Evolutionary conservation across 192 early-diverging fungal genomes (phyloP).

Genomic region (Podila verticillata): DNA sequence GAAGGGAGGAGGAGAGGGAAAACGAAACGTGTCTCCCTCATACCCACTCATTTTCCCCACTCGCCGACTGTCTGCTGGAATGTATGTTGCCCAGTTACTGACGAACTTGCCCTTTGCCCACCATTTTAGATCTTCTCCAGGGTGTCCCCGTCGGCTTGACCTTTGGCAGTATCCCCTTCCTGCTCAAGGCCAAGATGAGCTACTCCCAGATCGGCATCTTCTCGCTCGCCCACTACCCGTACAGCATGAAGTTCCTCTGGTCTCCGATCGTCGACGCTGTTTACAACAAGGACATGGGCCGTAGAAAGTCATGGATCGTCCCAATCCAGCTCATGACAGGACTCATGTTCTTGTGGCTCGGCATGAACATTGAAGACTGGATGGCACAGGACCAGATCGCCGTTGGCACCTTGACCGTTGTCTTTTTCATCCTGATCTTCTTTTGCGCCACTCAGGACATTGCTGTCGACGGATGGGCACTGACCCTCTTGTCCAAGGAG

Average conservation of each 20-base stretch:
- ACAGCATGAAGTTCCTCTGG: conserved; percentile 98
- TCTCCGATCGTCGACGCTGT: conserved; percentile 96
- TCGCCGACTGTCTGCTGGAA: neutral
- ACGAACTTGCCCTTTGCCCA: neutral
- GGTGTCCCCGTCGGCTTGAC: conserved; percentile 94
- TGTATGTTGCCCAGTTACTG: neutral
- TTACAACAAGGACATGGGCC: conserved; percentile 83
- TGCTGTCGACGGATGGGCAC: conserved; percentile 89
- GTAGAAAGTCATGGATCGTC: conserved; percentile 98
- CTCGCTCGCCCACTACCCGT: conserved; percentile 94
- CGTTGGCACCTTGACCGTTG: conserved; percentile 73
- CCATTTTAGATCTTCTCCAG: conserved; percentile 79
- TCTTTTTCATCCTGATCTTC: conserved; percentile 89
- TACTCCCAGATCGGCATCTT: conserved; percentile 95
- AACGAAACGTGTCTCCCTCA: neutral
- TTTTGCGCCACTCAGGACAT: conserved; percentile 95
- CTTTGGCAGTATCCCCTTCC: conserved; percentile 92
- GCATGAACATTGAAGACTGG: conserved; percentile 76
- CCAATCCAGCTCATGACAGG: conserved; percentile 94
- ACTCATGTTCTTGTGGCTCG: conserved; percentile 80
- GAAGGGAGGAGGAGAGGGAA: too few relatives aligned
- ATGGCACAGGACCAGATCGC: conserved; percentile 69
- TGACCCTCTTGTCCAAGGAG: conserved; percentile 91
- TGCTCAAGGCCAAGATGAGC: conserved; percentile 93
- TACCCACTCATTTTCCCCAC: neutral